These are phyloP conservation scores for Gelatoporia subvermispora DNA, from an alignment of 768 basidiomycete genomes.

Conservation along the genomic window DNA sequence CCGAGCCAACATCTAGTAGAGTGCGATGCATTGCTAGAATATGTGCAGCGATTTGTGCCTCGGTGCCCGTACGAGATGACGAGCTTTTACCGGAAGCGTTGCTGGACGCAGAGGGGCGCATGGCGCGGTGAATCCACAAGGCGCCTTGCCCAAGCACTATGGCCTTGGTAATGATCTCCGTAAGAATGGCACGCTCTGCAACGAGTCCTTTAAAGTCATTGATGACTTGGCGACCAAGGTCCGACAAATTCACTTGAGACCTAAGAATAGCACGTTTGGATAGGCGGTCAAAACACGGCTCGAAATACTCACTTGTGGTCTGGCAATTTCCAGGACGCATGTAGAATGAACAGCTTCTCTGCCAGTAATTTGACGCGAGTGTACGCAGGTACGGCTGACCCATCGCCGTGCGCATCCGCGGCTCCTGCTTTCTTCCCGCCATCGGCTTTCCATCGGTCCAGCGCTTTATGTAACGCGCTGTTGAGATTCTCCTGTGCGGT, in stretches of 20 bases:
- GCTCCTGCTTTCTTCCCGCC: constrained; percentile 20
- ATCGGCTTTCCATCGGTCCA: constrained; percentile 53
- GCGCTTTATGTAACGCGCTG: constrained; percentile 59
- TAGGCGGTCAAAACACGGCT: background rate
- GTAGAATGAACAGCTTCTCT: constrained; percentile 68
- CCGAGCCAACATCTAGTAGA: constrained; percentile 61
- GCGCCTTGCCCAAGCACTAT: constrained; percentile 75
- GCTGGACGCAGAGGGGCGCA: constrained; percentile 41
- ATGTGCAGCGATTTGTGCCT: constrained; percentile 64
- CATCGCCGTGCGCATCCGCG: constrained; percentile 28
- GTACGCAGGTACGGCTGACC: constrained; percentile 37
- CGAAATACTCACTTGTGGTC: constrained; percentile 49
- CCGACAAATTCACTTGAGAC: constrained; percentile 42
- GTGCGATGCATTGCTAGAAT: constrained; percentile 58
- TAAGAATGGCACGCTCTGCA: constrained; percentile 63
- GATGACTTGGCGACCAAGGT: constrained; percentile 42
- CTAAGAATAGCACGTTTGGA: constrained; percentile 26
- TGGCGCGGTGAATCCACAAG: constrained; percentile 80
- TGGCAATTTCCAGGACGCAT: constrained; percentile 63
- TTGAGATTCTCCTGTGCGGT: constrained; percentile 84
- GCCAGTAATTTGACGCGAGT: constrained; percentile 62
- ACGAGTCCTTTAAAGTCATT: constrained; percentile 59
- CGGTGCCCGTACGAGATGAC: background rate
- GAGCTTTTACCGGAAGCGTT: background rate
- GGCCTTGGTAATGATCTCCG: constrained; percentile 71